Evolutionary conservation across 192 early-diverging fungal species (phyloP).

Genomic region (Gigaspora rosea): DNA sequence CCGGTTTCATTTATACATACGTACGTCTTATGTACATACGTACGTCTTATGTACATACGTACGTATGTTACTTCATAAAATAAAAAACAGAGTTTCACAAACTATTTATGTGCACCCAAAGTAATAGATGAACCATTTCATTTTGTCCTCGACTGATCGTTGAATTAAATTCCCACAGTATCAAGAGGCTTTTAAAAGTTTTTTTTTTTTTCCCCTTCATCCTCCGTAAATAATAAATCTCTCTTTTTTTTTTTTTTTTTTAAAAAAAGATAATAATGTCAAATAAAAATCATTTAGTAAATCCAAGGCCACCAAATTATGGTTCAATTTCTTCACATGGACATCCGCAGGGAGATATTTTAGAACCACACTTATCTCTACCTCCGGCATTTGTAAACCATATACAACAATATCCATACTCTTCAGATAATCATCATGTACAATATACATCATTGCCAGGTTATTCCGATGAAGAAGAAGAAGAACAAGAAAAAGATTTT

Average conservation of each 20-base stretch:
- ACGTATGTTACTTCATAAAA: too few relatives aligned
- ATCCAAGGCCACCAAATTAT: background rate
- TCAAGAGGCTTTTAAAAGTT: background rate
- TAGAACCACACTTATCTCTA: background rate
- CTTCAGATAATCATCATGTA: background rate
- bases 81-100: too few relatives aligned
- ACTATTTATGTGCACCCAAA: too few relatives aligned
- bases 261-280: background rate
- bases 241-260: background rate
- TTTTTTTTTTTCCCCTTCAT: background rate
- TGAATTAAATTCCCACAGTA: too few relatives aligned
- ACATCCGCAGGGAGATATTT: background rate
- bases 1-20: too few relatives aligned
- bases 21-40: too few relatives aligned
- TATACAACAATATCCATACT: background rate
- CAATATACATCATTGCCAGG: background rate
- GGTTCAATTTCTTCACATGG: background rate
- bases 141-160: too few relatives aligned
- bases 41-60: too few relatives aligned
- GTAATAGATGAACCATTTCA: too few relatives aligned
- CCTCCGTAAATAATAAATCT: background rate
- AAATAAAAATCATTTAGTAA: background rate
- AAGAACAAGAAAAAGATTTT: slow-evolving; percentile 13
- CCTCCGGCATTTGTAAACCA: background rate
- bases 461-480: slow-evolving; percentile 13